These are phyloP conservation scores for Saccharomycopsis malanga DNA, from an alignment of 805 yeast species.

Conservation along the genomic window DNA sequence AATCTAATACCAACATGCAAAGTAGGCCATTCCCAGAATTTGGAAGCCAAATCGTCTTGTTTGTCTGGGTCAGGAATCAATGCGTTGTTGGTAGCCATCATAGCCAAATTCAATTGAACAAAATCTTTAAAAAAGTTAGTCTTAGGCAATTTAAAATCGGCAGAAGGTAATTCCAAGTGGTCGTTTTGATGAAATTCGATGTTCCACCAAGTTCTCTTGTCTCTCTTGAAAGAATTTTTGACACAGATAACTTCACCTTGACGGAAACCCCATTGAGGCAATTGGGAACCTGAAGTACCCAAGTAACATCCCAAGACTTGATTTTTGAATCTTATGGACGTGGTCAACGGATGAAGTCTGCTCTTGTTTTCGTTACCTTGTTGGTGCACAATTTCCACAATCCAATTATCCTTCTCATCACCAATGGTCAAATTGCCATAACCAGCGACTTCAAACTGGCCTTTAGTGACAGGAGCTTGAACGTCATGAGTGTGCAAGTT, in stretches of 20 bases:
- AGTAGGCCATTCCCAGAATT: constrained; percentile 90
- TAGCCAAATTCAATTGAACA: constrained; percentile 66
- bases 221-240: constrained; percentile 58
- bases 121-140: constrained; percentile 75
- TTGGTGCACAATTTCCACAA: constrained; percentile 61
- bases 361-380: constrained; percentile 44
- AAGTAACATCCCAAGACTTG: constrained; percentile 71
- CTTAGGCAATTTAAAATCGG: constrained; percentile 59
- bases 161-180: constrained; percentile 52
- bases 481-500: constrained; percentile 70
- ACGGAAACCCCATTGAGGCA: constrained; percentile 97
- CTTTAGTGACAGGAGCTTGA: constrained; percentile 51
- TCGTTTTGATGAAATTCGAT: constrained; percentile 63
- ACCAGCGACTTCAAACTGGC: constrained; percentile 59
- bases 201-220: constrained; percentile 87
- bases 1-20: constrained; percentile 66
- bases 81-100: constrained; percentile 85
- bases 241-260: constrained; percentile 93
- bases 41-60: constrained; percentile 61
- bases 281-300: constrained; percentile 69
- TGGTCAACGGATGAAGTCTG: constrained; percentile 69
- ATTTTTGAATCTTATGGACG: constrained; percentile 72
- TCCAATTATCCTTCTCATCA: constrained; percentile 73
- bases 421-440: constrained; percentile 63
- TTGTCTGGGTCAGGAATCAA: constrained; percentile 73